phyloP scores from a whole-genome alignment of 345 rosid genomes.

The Trapa incisa region DNA sequence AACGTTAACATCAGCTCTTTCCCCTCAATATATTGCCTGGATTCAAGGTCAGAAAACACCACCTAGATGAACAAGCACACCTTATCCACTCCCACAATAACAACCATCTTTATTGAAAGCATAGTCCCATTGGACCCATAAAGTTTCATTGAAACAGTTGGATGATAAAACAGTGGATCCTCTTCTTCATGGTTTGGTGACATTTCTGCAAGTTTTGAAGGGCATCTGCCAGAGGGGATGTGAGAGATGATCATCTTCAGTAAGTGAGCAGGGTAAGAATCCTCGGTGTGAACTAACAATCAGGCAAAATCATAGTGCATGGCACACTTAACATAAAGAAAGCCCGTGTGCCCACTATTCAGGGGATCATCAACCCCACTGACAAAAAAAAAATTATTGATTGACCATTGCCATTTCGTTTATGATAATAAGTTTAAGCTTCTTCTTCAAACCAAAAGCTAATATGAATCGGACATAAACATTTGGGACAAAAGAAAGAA shows the following conservation, averaged over 20 bases:
- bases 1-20: not conserved
- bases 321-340: not conserved
- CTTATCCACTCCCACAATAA: not conserved
- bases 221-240: too few relatives aligned
- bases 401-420: not conserved
- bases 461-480: not conserved
- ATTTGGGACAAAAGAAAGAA: not conserved
- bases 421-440: not conserved
- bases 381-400: not conserved
- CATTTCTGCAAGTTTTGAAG: too few relatives aligned
- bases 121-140: not conserved
- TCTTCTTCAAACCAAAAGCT: not conserved
- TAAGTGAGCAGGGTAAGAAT: too few relatives aligned
- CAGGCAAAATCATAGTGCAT: too few relatives aligned
- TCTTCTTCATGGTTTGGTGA: too few relatives aligned
- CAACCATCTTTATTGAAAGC: not conserved
- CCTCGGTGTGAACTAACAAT: too few relatives aligned
- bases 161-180: too few relatives aligned
- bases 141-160: too few relatives aligned
- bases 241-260: not conserved
- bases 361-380: not conserved
- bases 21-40: not conserved
- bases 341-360: not conserved
- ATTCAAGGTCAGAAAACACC: too few relatives aligned
- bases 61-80: too few relatives aligned